phyloP scores from a whole-genome alignment of 192 early-diverging fungal species.

The Endogone sp. region DNA sequence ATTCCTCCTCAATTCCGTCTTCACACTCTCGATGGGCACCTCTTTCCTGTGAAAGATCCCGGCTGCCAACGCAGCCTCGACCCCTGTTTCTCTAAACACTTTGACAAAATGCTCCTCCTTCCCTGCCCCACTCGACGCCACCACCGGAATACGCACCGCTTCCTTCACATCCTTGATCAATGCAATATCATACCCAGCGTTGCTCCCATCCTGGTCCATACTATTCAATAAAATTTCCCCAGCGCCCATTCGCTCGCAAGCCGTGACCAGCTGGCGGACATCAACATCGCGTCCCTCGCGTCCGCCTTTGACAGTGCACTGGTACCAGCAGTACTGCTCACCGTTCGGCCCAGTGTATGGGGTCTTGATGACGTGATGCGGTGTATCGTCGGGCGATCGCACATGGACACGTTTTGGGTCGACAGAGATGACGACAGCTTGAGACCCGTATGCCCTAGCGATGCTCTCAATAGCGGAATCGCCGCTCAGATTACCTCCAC shows the following conservation, averaged over 20 bases:
- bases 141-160: slow-evolving; percentile 90
- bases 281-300: slow-evolving; percentile 94
- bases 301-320: slow-evolving; percentile 98
- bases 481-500: slow-evolving; percentile 54
- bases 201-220: slow-evolving; percentile 99
- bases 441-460: slow-evolving; percentile 88
- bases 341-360: slow-evolving; percentile 81
- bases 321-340: slow-evolving; percentile 97
- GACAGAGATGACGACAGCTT: slow-evolving; percentile 98
- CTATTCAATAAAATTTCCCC: slow-evolving; percentile 98
- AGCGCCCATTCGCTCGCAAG: slow-evolving; percentile 87
- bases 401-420: slow-evolving; percentile 97
- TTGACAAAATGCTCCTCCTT: slow-evolving; percentile 81
- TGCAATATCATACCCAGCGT: slow-evolving; percentile 92
- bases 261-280: slow-evolving; percentile 84
- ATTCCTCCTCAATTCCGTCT: slow-evolving; percentile 55
- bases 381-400: slow-evolving; percentile 60
- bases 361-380: slow-evolving; percentile 74
- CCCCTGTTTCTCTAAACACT: slow-evolving; percentile 80
- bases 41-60: slow-evolving; percentile 98
- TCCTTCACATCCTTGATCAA: slow-evolving; percentile 76
- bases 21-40: slow-evolving; percentile 86
- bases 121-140: slow-evolving; percentile 96
- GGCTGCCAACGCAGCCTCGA: slow-evolving; percentile 95
- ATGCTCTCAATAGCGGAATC: slow-evolving; percentile 93